A percentile compares a stretch with the other conserved stretches of the same genome.
Conservation (phyloP, 1,139 yeast species). For the Candida mesenterica region DNA sequence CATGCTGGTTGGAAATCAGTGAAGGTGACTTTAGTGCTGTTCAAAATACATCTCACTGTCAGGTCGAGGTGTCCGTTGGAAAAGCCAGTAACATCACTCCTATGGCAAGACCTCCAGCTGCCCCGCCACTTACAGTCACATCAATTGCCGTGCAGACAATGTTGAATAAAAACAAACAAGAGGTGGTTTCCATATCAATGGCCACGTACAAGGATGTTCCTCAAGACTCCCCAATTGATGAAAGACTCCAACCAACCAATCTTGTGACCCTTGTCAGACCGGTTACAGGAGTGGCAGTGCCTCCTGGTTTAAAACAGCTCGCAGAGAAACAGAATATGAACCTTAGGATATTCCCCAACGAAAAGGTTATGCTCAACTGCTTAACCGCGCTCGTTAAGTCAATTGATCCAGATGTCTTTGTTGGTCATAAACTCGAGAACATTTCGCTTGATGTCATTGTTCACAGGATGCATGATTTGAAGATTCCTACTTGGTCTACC, state of each 20-base stretch:
- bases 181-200: slow-evolving; percentile 77
- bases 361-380: slow-evolving; percentile 68
- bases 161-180: slow-evolving; percentile 81
- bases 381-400: slow-evolving; percentile 69
- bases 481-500: slow-evolving; percentile 73
- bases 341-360: slow-evolving; percentile 64
- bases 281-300: slow-evolving; percentile 56
- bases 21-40: slow-evolving; percentile 60
- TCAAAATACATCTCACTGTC: slow-evolving; percentile 76
- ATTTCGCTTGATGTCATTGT: slow-evolving; percentile 76
- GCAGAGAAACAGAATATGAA: slow-evolving; percentile 51
- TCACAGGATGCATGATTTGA: slow-evolving; percentile 75
- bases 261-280: slow-evolving; percentile 76
- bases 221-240: slow-evolving; percentile 70
- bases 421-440: slow-evolving; percentile 85
- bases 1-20: slow-evolving; percentile 86
- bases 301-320: slow-evolving; percentile 66
- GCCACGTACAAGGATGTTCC: slow-evolving; percentile 66
- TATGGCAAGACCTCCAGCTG: slow-evolving; percentile 49
- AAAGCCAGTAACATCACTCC: slow-evolving; percentile 52
- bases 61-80: slow-evolving; percentile 63
- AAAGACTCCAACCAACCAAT: slow-evolving; percentile 53
- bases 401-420: slow-evolving; percentile 83
- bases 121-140: slow-evolving; percentile 60
- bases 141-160: slow-evolving; percentile 79